Conservation (phyloP, 352 stramenopile species). For the Globisporangium recalcitrans region DNA sequence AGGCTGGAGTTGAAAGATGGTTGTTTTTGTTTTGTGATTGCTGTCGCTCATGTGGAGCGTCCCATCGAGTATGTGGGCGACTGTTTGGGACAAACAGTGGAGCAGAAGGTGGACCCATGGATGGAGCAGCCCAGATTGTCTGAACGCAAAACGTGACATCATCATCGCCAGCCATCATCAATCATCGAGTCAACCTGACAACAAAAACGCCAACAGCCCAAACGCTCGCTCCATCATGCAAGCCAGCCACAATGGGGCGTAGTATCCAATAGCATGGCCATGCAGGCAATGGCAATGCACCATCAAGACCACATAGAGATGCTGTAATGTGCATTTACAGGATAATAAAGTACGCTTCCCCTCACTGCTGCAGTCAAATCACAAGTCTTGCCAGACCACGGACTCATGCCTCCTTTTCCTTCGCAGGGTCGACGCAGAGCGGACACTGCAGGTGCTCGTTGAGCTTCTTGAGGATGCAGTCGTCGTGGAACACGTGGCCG, state of each 20-base stretch:
- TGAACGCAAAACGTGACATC: neutral
- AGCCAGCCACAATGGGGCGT: too few relatives aligned
- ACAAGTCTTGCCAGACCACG: too few relatives aligned
- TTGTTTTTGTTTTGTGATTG: neutral
- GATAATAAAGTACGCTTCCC: constrained; percentile 5
- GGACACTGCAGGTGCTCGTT: constrained; percentile 69
- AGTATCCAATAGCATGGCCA: neutral
- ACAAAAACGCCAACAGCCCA: neutral
- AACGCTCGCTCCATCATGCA: neutral
- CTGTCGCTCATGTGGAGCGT: neutral
- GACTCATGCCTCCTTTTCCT: neutral
- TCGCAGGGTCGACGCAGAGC: constrained; percentile 28
- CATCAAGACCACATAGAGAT: neutral
- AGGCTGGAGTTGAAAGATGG: neutral
- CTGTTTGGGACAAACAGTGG: neutral
- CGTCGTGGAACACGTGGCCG: constrained; percentile 82
- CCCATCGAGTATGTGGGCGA: neutral
- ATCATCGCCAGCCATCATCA: constrained; percentile 4
- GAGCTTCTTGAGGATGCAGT: constrained; percentile 81
- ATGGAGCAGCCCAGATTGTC: neutral
- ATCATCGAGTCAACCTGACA: neutral
- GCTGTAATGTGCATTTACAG: constrained; percentile 2
- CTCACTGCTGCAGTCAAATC: neutral
- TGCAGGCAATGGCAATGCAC: neutral
- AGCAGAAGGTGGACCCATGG: neutral